A percentile compares a stretch with the other conserved stretches of the same genome.
Evolutionary conservation across 768 basidiomycete genomes (phyloP).

Genomic region (Kwoniella heveanensis): DNA sequence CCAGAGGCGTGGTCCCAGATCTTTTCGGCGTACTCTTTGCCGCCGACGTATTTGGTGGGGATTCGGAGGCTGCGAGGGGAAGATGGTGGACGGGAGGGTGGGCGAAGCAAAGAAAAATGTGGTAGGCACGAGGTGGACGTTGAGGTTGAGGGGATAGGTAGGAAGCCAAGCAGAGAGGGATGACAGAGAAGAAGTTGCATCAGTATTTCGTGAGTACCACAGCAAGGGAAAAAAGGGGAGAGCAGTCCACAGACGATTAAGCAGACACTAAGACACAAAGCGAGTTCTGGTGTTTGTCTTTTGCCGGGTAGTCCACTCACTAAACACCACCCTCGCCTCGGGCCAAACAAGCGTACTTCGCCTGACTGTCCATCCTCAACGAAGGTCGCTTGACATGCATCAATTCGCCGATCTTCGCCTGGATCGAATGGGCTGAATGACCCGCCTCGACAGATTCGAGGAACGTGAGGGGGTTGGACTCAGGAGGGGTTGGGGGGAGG

Average conservation of each 20-base stretch:
- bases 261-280: no score
- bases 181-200: no score
- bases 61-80: slow-evolving; percentile 47
- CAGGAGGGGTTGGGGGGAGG: slow-evolving; percentile 56
- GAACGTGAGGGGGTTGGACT: slow-evolving; percentile 63
- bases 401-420: slow-evolving; percentile 68
- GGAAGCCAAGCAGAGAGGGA: no score
- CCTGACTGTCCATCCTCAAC: slow-evolving; percentile 91
- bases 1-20: slow-evolving; percentile 99
- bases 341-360: slow-evolving; percentile 85
- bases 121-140: no score
- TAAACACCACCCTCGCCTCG: slow-evolving; percentile 73
- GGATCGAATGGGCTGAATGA: slow-evolving; percentile 87
- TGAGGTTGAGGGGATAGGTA: no score
- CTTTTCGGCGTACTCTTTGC: slow-evolving; percentile 79
- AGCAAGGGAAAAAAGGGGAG: no score
- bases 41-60: slow-evolving; percentile 56
- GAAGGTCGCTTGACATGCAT: slow-evolving; percentile 69
- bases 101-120: no score
- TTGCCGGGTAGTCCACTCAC: no score
- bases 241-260: no score
- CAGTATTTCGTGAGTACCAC: no score
- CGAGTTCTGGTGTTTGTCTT: no score
- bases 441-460: slow-evolving; percentile 91
- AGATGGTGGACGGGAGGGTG: no score